Evolutionary conservation across 345 rosid genomes (phyloP).

Genomic region (Crucihimalaya himalaica): DNA sequence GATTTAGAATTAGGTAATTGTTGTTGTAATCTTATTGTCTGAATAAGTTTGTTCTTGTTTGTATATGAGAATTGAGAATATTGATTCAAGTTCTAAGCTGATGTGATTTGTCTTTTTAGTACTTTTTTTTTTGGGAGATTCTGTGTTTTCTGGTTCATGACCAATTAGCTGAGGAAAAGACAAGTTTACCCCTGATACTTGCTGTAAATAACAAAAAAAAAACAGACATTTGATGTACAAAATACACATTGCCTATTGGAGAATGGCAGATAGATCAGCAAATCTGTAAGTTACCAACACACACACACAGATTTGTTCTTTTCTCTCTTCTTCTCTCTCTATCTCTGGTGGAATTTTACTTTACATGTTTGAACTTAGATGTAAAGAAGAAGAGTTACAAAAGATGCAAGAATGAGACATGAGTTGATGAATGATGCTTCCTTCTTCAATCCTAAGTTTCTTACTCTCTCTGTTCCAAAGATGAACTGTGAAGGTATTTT

Average conservation of each 20-base stretch:
- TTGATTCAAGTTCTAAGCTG: conserved; percentile 1
- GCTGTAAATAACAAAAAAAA: not conserved
- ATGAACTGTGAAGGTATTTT: conserved; percentile 66
- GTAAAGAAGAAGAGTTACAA: conserved; percentile 58
- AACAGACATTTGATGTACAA: conserved; percentile 18
- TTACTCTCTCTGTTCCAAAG: conserved; percentile 90
- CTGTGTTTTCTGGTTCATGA: too few relatives aligned
- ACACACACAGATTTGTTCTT: conserved; percentile 14
- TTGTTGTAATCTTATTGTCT: conserved; percentile 10
- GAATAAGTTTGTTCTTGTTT: conserved; percentile 9
- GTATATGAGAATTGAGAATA: conserved; percentile 16
- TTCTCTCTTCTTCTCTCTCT: conserved; percentile 1
- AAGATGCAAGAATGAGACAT: conserved; percentile 62
- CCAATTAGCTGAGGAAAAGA: too few relatives aligned
- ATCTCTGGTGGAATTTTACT: not conserved
- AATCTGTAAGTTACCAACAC: conserved; percentile 13
- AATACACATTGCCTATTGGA: conserved; percentile 17
- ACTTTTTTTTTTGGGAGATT: conserved; percentile 4
- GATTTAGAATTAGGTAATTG: not conserved
- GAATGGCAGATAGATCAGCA: conserved; percentile 36
- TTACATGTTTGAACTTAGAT: conserved; percentile 8
- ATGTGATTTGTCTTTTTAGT: not conserved
- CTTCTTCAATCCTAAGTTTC: conserved; percentile 56
- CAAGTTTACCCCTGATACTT: not conserved
- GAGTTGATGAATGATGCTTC: conserved; percentile 62